phyloP scores from a whole-genome alignment of 208 protist genomes.

The Kentomonas sorsogonicus region DNA sequence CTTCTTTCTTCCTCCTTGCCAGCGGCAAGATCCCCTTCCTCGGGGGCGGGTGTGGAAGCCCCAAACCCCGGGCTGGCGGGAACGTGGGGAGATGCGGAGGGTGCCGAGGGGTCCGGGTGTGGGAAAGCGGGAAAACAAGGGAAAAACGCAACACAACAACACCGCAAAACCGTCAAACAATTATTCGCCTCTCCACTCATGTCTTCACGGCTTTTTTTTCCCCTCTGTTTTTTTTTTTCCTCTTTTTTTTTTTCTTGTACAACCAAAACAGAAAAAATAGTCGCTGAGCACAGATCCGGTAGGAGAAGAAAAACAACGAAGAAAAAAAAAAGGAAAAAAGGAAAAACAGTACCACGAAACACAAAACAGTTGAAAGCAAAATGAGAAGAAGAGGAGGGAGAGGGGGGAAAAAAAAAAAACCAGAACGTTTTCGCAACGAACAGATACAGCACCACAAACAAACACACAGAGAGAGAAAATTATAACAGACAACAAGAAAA shows the following conservation, averaged over 20 bases:
- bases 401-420: neutral
- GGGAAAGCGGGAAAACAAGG: no score
- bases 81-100: no score
- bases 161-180: neutral
- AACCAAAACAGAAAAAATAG: neutral
- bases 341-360: conserved; percentile 3
- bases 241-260: conserved; percentile 10
- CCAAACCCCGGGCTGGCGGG: no score
- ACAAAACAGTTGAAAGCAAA: conserved; percentile 5
- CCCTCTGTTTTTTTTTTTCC: neutral
- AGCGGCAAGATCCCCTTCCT: neutral
- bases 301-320: conserved; percentile 9
- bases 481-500: no score
- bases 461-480: no score
- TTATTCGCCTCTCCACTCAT: neutral
- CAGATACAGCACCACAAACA: no score
- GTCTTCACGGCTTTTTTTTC: neutral
- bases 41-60: neutral
- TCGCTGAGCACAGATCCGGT: no score
- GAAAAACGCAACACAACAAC: neutral
- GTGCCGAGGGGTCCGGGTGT: no score
- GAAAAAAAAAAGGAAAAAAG: conserved; percentile 5
- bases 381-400: neutral
- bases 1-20: neutral
- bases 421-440: no score